Evolutionary conservation across 768 basidiomycete genomes (phyloP).

Genomic region (Austroboletus eburneus): DNA sequence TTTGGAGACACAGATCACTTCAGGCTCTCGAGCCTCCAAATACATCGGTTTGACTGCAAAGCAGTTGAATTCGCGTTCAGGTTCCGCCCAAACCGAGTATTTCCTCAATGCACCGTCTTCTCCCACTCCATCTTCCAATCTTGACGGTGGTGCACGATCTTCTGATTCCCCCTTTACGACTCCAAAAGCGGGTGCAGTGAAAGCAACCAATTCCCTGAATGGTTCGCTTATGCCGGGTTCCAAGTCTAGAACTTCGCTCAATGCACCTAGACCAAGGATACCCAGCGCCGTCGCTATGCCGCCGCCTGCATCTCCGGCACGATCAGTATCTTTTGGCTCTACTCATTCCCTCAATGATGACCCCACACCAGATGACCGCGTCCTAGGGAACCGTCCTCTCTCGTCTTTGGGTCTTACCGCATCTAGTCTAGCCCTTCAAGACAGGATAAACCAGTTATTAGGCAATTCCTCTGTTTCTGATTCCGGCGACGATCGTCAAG

Average conservation of each 20-base stretch:
- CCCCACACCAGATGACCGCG: constrained; percentile 9
- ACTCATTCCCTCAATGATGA: constrained; percentile 39
- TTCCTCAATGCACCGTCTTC: constrained; percentile 31
- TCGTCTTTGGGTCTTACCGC: constrained; percentile 35
- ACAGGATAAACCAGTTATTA: constrained; percentile 45
- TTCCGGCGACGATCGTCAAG: constrained; percentile 3
- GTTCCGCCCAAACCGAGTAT: constrained; percentile 16
- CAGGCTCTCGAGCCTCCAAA: constrained; percentile 80
- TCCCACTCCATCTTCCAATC: constrained; percentile 35
- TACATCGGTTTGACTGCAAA: constrained; percentile 83
- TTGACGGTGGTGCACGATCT: constrained; percentile 36
- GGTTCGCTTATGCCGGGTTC: constrained; percentile 15
- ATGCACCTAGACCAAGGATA: constrained; percentile 60
- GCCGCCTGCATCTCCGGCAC: constrained; percentile 64
- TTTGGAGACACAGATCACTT: constrained; percentile 53
- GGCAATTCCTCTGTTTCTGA: constrained; percentile 23
- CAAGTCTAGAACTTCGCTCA: constrained; percentile 33
- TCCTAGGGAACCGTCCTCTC: constrained; percentile 11
- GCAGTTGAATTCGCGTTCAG: constrained; percentile 55
- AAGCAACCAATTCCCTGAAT: constrained; percentile 9
- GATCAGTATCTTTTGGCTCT: constrained; percentile 30
- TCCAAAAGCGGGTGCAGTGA: constrained; percentile 51
- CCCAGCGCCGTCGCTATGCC: constrained; percentile 80
- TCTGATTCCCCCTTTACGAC: constrained; percentile 60
- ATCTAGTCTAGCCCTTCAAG: constrained; percentile 42